These are phyloP conservation scores for Auricularia sp. DNA, from an alignment of 768 basidiomycete genomes.

Conservation along the genomic window DNA sequence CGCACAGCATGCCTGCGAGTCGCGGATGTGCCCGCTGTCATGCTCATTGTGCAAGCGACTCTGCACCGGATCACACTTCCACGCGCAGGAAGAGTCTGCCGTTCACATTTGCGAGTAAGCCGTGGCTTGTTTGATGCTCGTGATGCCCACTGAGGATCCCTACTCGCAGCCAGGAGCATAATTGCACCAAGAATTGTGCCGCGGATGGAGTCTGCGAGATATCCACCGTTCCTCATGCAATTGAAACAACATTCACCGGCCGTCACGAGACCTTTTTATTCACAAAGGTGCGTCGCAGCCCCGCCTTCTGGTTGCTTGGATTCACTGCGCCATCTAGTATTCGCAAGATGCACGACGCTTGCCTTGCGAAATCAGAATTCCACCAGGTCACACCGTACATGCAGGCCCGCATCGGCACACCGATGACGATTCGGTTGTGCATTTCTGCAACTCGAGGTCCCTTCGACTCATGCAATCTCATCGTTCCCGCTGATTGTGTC, in stretches of 20 bases:
- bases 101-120: conserved; percentile 48
- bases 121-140: not conserved
- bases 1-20: conserved; percentile 38
- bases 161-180: conserved; percentile 40
- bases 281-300: conserved; percentile 38
- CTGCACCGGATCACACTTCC: conserved; percentile 44
- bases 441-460: conserved; percentile 46
- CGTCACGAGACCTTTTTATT: conserved; percentile 53
- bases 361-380: conserved; percentile 39
- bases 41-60: conserved; percentile 49
- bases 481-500: not conserved
- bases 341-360: conserved; percentile 47
- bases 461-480: conserved; percentile 10
- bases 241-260: conserved; percentile 54
- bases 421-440: conserved; percentile 33
- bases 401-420: conserved; percentile 41
- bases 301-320: not conserved
- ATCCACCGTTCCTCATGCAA: conserved; percentile 45
- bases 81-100: conserved; percentile 31
- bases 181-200: conserved; percentile 34
- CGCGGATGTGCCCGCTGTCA: conserved; percentile 40
- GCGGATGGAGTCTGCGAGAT: conserved; percentile 47
- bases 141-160: too few species aligned
- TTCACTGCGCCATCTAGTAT: conserved; percentile 27
- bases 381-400: conserved; percentile 33